phyloP scores from a whole-genome alignment of 2,329 filamentous ascomycete genomes.

The Plectosphaerella plurivora region DNA sequence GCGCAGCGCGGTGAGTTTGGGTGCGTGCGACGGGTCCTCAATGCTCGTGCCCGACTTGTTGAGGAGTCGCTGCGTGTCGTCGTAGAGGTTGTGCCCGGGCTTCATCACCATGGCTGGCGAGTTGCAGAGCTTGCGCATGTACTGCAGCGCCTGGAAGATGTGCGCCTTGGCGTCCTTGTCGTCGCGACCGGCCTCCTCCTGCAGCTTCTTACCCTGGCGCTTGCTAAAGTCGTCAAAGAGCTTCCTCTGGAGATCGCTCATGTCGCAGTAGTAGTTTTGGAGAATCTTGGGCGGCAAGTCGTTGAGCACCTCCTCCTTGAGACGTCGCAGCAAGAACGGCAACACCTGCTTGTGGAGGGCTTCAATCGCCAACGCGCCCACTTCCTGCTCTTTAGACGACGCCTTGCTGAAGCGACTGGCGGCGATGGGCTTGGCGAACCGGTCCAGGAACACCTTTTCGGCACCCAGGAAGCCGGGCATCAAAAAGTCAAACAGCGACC shows the following conservation, averaged over 20 bases:
- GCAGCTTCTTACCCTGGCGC: slow-evolving; percentile 85
- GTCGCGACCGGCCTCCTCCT: slow-evolving; percentile 74
- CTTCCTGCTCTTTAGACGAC: slow-evolving; percentile 97
- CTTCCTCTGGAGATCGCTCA: slow-evolving; percentile 89
- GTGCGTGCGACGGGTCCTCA: slow-evolving; percentile 82
- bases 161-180: slow-evolving; percentile 96
- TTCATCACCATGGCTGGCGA: slow-evolving; percentile 96
- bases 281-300: slow-evolving; percentile 97
- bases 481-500: slow-evolving; percentile 97
- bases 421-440: slow-evolving; percentile 91
- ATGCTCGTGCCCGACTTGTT: slow-evolving; percentile 75
- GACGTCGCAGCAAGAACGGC: slow-evolving; percentile 88
- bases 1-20: slow-evolving; percentile 83
- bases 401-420: slow-evolving; percentile 95
- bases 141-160: slow-evolving; percentile 98
- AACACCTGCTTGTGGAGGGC: slow-evolving; percentile 98
- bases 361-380: slow-evolving; percentile 91
- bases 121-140: slow-evolving; percentile 99
- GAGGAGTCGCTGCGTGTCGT: slow-evolving; percentile 78
- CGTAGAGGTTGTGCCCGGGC: slow-evolving; percentile 84
- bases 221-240: slow-evolving; percentile 95
- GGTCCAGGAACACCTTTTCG: slow-evolving; percentile 90
- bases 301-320: slow-evolving; percentile 96
- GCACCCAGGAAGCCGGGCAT: slow-evolving; percentile 98
- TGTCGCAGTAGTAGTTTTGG: slow-evolving; percentile 98